A percentile compares a stretch with the other conserved stretches of the same genome.
These are phyloP conservation scores for Nidula microcarpa DNA, from an alignment of 768 basidiomycete species.

Conservation along the genomic window DNA sequence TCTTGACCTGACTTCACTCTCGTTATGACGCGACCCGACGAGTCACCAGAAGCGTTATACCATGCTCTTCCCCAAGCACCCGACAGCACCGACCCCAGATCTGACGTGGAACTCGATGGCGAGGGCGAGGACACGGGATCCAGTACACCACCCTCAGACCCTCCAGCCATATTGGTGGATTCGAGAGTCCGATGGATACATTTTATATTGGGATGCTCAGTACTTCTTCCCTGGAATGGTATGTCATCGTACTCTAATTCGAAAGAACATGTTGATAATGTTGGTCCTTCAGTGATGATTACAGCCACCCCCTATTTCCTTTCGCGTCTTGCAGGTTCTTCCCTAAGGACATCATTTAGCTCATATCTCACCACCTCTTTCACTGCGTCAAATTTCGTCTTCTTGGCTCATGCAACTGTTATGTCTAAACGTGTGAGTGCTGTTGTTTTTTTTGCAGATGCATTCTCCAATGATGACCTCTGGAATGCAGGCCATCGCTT, in stretches of 20 bases:
- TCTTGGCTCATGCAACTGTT: constrained; percentile 71
- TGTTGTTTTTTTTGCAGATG: not conserved
- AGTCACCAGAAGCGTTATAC: constrained; percentile 14
- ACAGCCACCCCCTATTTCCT: constrained; percentile 83
- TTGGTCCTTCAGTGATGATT: constrained; percentile 59
- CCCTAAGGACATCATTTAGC: constrained; percentile 53
- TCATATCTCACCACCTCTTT: constrained; percentile 65
- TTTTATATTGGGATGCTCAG: constrained; percentile 74
- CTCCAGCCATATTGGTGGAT: constrained; percentile 28
- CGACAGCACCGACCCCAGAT: constrained; percentile 6
- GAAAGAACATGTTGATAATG: not conserved
- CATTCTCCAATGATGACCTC: not conserved
- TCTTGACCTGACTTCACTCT: not conserved
- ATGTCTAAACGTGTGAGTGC: constrained; percentile 60
- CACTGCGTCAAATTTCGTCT: constrained; percentile 63
- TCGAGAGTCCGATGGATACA: constrained; percentile 56
- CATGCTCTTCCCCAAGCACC: constrained; percentile 12
- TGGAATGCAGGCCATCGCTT: constrained; percentile 50
- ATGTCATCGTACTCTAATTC: constrained; percentile 14
- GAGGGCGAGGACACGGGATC: constrained; percentile 12
- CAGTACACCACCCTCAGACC: constrained; percentile 15
- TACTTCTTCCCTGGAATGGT: constrained; percentile 92
- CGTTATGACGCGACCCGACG: constrained; percentile 1
- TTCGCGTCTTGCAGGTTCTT: constrained; percentile 60
- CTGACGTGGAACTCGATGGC: constrained; percentile 27